Base-by-base conservation (phyloP, 768 basidiomycete genomes). In the Clavaria fumosa region DNA sequence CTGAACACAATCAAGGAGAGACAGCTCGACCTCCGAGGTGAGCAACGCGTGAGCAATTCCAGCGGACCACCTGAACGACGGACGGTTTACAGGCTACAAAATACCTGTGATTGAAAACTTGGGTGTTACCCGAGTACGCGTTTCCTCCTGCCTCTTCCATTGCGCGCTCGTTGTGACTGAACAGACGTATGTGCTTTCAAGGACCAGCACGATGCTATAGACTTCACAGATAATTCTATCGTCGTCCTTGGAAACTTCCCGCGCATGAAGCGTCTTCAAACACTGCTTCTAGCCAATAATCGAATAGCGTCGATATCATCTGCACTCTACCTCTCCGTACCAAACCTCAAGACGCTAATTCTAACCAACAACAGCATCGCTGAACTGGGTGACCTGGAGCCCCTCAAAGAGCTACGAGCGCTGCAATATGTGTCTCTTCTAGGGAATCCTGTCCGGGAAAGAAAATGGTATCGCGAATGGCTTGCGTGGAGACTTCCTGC, bases 381-480 rank as follows among this genome's bases (percentile, higher is more conserved):
- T 33, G 85, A 89, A 53, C 66, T 88, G 22, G 85, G 86, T 15
- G 85, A 89, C 52, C 71, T 89, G 31, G 83, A 88, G 49, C 75
- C 86, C 15, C 64, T 88, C 36, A 81, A 74, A 53, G 80, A 84
- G 49, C 56, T 85, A 39, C 74, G 64, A 53, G 63, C 68, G 24
- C 72, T 93, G 47, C 72, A 76, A 53, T 85, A 77, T 52, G 56
- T 93, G 35, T 75, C 74, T 24, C 59, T 91, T 46, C 48, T 84
- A 45, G 86, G 84, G 17, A 84, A 84, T 48, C 85, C 89, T 39
- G 83, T 90, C 22, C 63, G 69, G 54, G 81, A 89, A 64, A 83
- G 82, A 69, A 85, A 88, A 72, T 85, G 81, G 75, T 93, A 91
- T 66, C 82, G 86, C 65, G 84, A 88, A 65, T 93, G 88, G 88